A percentile compares a stretch with the other conserved stretches of the same genome.
Evolutionary conservation across 495 filamentous ascomycete genomes (phyloP).

Genomic region (Acidomyces sp.): DNA sequence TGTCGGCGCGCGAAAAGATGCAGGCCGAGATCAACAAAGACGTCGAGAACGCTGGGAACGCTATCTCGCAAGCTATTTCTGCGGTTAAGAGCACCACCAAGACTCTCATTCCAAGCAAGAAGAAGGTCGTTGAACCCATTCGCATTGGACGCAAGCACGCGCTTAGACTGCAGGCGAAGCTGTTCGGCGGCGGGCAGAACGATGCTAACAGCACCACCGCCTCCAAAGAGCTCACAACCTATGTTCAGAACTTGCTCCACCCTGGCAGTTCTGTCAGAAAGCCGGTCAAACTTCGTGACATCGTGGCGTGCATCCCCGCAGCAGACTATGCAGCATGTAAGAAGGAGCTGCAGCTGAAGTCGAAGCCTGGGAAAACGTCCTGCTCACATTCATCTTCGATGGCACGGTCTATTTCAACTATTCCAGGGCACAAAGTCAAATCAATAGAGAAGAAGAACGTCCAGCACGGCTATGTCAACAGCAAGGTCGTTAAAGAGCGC

Average conservation of each 20-base stretch:
- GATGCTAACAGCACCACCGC: constrained; percentile 6
- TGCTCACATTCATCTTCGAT: neutral
- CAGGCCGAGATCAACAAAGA: constrained; percentile 2
- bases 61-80: neutral
- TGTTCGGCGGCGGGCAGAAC: constrained; percentile 6
- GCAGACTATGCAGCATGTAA: neutral
- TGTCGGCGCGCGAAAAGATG: too few species aligned
- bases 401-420: neutral
- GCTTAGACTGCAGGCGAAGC: neutral
- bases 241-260: constrained; percentile 6
- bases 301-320: constrained; percentile 1
- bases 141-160: constrained; percentile 7
- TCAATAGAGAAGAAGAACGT: neutral
- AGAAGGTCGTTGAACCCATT: constrained; percentile 1
- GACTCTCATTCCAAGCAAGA: constrained; percentile 6
- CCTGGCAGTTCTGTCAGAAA: neutral
- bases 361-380: too few species aligned
- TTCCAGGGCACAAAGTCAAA: neutral
- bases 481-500: too few species aligned
- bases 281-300: constrained; percentile 1
- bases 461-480: neutral
- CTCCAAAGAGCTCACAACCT: constrained; percentile 8
- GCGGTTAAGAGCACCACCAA: constrained; percentile 1
- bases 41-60: neutral
- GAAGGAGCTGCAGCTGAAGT: neutral